A percentile compares a stretch with the other conserved stretches of the same genome.
Conservation (phyloP, 495 filamentous ascomycete species). For the Pyronema omphalodes region DNA sequence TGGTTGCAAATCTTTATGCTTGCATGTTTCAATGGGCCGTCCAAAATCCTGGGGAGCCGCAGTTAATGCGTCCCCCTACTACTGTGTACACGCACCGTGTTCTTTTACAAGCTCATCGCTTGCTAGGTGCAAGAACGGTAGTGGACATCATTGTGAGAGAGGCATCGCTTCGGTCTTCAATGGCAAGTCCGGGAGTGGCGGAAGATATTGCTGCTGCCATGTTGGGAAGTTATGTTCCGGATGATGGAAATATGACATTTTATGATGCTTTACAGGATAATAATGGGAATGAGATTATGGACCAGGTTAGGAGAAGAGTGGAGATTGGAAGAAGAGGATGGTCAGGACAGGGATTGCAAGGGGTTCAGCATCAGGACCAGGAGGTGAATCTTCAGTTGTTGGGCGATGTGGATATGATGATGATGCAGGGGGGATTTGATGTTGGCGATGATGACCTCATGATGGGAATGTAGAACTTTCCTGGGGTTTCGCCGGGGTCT, state of each 20-base stretch:
- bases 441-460: not conserved
- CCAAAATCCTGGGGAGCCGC: constrained; percentile 22
- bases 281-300: not conserved
- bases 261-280: not conserved
- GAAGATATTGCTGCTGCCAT: constrained; percentile 15
- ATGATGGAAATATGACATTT: not conserved
- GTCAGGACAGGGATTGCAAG: not conserved
- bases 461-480: not conserved
- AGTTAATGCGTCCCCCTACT: constrained; percentile 46
- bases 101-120: constrained; percentile 42
- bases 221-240: constrained; percentile 1
- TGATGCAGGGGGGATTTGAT: not conserved
- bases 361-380: not conserved
- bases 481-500: no score
- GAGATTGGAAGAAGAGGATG: not conserved
- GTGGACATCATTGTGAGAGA: constrained; percentile 50
- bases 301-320: not conserved
- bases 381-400: not conserved
- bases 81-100: constrained; percentile 63
- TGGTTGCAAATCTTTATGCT: constrained; percentile 33
- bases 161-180: constrained; percentile 32
- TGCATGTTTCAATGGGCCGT: constrained; percentile 52
- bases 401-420: not conserved
- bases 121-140: constrained; percentile 49
- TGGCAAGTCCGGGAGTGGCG: constrained; percentile 8